Percentiles rank a stretch among this genome's conserved stretches.
Evolutionary conservation across 371 early-diverging fungal genomes (phyloP).

Genomic region (Sporodiniella umbellata): DNA sequence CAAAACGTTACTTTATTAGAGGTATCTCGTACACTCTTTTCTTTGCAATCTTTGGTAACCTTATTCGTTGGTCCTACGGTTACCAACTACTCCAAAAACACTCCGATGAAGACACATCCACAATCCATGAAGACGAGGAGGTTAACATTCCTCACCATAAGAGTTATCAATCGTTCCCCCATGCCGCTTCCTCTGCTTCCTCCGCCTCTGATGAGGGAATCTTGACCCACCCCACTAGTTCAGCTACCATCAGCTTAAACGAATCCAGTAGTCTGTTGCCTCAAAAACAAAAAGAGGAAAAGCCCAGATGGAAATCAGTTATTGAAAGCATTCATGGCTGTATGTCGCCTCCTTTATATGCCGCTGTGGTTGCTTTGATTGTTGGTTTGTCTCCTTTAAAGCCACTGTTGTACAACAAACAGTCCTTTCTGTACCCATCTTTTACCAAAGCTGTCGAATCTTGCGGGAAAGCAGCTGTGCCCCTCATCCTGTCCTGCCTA

Average conservation of each 20-base stretch:
- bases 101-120: constrained; percentile 15
- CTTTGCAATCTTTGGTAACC: constrained; percentile 72
- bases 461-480: constrained; percentile 70
- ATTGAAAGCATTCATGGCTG: constrained; percentile 22
- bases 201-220: neutral
- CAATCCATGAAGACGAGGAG: constrained; percentile 17
- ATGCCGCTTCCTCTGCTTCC: neutral
- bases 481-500: constrained; percentile 64
- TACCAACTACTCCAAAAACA: constrained; percentile 50
- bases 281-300: neutral
- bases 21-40: constrained; percentile 76
- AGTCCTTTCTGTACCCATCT: constrained; percentile 52
- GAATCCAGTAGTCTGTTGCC: neutral
- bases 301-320: neutral
- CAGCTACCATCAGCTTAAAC: neutral
- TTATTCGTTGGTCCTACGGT: constrained; percentile 78
- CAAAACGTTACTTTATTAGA: constrained; percentile 15
- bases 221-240: neutral
- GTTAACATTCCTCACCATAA: neutral
- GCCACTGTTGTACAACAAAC: constrained; percentile 45
- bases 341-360: constrained; percentile 65
- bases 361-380: constrained; percentile 54
- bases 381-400: constrained; percentile 58
- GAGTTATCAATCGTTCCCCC: neutral
- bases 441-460: constrained; percentile 60